These are phyloP conservation scores for Daldinia eschscholtzii DNA, from an alignment of 2,329 filamentous ascomycete species.

Conservation along the genomic window DNA sequence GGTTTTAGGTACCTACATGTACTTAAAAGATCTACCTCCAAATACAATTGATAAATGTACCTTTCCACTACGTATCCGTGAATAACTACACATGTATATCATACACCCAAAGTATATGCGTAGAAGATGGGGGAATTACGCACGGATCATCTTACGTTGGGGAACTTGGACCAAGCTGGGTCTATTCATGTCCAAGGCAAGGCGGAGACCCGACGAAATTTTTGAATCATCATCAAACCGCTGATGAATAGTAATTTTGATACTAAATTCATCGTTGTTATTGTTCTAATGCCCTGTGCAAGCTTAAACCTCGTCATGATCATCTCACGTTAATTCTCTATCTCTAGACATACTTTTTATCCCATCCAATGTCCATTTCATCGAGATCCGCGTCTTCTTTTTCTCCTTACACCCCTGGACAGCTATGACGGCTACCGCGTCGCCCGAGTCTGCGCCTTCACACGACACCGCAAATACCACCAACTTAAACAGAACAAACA, in stretches of 20 bases:
- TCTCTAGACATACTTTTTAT: constrained; percentile 69
- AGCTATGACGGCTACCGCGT: constrained; percentile 73
- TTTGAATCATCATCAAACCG: constrained; percentile 59
- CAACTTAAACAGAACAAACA: constrained; percentile 40
- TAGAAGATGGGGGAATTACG: constrained; percentile 20
- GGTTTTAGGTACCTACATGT: neutral
- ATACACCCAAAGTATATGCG: neutral
- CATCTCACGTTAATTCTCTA: constrained; percentile 58
- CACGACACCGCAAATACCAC: constrained; percentile 46
- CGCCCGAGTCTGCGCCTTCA: constrained; percentile 62
- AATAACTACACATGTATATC: constrained; percentile 9
- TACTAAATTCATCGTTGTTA: constrained; percentile 60
- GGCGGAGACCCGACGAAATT: constrained; percentile 51
- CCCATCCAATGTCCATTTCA: constrained; percentile 69
- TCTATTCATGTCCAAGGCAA: constrained; percentile 41
- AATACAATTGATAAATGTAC: neutral
- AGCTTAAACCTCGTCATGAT: constrained; percentile 65
- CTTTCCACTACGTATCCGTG: neutral
- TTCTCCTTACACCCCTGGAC: constrained; percentile 57
- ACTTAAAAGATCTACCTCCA: constrained; percentile 10
- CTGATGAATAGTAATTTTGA: constrained; percentile 61
- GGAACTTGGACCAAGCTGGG: constrained; percentile 38
- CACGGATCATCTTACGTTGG: constrained; percentile 33
- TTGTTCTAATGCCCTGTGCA: constrained; percentile 65
- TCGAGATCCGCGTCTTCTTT: constrained; percentile 65